A percentile compares a stretch with the other conserved stretches of the same genome.
These are phyloP conservation scores for Tubosaeta brunneosetosa DNA, from an alignment of 768 basidiomycete species.

Conservation along the genomic window DNA sequence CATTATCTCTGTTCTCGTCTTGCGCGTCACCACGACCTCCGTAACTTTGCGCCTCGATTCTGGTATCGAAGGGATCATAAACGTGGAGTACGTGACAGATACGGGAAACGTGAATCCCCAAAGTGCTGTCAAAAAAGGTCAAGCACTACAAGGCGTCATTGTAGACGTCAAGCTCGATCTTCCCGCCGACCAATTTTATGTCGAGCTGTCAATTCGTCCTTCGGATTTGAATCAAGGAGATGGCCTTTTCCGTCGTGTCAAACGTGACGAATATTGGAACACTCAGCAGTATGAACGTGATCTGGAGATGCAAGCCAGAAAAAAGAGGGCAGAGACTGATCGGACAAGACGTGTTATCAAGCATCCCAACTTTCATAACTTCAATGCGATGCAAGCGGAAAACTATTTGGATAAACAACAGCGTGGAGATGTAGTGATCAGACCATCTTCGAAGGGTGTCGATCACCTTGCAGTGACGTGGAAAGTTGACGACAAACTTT, in stretches of 20 bases:
- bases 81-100: slow-evolving; percentile 54
- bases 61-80: slow-evolving; percentile 82
- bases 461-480: slow-evolving; percentile 97
- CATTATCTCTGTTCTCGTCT: slow-evolving; percentile 72
- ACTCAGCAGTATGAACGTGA: slow-evolving; percentile 60
- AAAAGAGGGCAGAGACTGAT: slow-evolving; percentile 81
- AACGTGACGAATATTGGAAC: slow-evolving; percentile 63
- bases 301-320: slow-evolving; percentile 66
- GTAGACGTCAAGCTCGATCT: slow-evolving; percentile 64
- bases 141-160: slow-evolving; percentile 76
- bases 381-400: slow-evolving; percentile 88
- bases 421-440: slow-evolving; percentile 92
- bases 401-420: slow-evolving; percentile 84
- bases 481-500: slow-evolving; percentile 96
- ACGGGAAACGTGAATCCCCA: slow-evolving; percentile 34
- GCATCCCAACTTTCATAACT: slow-evolving; percentile 97
- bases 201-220: slow-evolving; percentile 71
- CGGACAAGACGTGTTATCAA: slow-evolving; percentile 84
- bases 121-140: slow-evolving; percentile 66
- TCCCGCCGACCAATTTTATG: slow-evolving; percentile 55
- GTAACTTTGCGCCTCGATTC: slow-evolving; percentile 83
- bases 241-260: slow-evolving; percentile 53
- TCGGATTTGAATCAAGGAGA: slow-evolving; percentile 62
- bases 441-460: slow-evolving; percentile 90
- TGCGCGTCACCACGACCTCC: slow-evolving; percentile 44